Evolutionary conservation across 2,329 filamentous ascomycete species (phyloP), one percentile per base, ranked within the genome.

Genomic region (Chrysosporium queenslandicum): DNA sequence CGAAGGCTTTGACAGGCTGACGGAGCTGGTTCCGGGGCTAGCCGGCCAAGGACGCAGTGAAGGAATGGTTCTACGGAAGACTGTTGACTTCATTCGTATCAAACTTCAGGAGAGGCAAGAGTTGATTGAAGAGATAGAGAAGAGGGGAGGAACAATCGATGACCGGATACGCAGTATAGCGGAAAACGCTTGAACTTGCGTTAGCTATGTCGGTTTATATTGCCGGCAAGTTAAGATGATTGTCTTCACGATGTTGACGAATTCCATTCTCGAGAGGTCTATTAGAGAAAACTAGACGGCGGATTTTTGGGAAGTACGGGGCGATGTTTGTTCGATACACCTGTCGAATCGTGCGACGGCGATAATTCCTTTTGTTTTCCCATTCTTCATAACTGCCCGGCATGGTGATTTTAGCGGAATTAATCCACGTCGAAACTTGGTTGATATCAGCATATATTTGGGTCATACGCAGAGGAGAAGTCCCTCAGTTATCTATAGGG

Each of bases 21-120:
- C 86, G 14, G 79, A 83, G 50, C 76, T 94, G 29, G 87, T 94
- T 0, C 89, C 89, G 0, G 87, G 86, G 0, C 76, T 94, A 50
- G 79, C 87, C 61, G 89, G 89, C 0, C 85, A 90, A 63, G 89
- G 86, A 1, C 81, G 88, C 42, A 92, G 87, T 58, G 89, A 95
- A 67, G 87, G 86, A 25, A 75, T 88, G 16, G 87, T 95, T n/a
- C 74, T 95, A 20, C 80, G 82, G 57, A 78, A 78, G 58, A 85
- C 83, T 0, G 79, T 85, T 27, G 80, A 83, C 12, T 84, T 76
- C 56, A 82, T 86, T 63, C 74, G 74, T 39, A 70, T 80, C 55
- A 74, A 83, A 63, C 67, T 87, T 7, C 70, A 74, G 45, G 77
- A 80, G 63, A 74, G 83, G 16, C 74, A 78, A 51, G 68, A 72